These are phyloP conservation scores for Eucalyptus curtisii DNA, from an alignment of 345 rosid genomes.

Conservation along the genomic window DNA sequence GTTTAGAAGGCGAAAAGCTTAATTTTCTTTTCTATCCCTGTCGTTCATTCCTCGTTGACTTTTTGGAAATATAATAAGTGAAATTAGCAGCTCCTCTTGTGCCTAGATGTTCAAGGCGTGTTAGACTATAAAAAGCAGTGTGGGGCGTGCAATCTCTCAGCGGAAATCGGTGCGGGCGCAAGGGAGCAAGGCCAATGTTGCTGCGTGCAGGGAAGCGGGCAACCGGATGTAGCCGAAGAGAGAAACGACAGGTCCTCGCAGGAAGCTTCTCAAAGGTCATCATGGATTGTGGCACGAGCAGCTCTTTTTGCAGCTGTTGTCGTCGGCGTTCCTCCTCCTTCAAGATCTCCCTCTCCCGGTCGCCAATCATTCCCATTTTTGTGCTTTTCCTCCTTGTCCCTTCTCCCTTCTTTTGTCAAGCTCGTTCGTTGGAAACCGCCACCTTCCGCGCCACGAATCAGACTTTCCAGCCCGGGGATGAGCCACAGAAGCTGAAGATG, in stretches of 20 bases:
- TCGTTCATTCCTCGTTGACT: neutral
- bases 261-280: slow-evolving; percentile 8
- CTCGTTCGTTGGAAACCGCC: slow-evolving; percentile 19
- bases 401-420: slow-evolving; percentile 35
- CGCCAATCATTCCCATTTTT: slow-evolving; percentile 21
- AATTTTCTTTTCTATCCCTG: neutral
- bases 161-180: neutral
- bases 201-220: neutral
- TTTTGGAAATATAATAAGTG: neutral
- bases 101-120: neutral
- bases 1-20: neutral
- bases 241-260: neutral
- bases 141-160: slow-evolving; percentile 20
- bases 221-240: neutral
- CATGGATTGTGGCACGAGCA: neutral
- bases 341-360: neutral
- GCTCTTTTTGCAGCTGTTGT: neutral
- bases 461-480: slow-evolving; percentile 59
- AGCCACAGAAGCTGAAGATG: slow-evolving; percentile 39
- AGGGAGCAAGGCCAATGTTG: slow-evolving; percentile 31
- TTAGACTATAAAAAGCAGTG: neutral
- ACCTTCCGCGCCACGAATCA: slow-evolving; percentile 25
- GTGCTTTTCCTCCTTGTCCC: slow-evolving; percentile 27
- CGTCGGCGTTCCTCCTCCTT: neutral
- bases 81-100: neutral